Base-by-base conservation (phyloP, 495 filamentous ascomycete species). In the Penicillium simplicissimum region DNA sequence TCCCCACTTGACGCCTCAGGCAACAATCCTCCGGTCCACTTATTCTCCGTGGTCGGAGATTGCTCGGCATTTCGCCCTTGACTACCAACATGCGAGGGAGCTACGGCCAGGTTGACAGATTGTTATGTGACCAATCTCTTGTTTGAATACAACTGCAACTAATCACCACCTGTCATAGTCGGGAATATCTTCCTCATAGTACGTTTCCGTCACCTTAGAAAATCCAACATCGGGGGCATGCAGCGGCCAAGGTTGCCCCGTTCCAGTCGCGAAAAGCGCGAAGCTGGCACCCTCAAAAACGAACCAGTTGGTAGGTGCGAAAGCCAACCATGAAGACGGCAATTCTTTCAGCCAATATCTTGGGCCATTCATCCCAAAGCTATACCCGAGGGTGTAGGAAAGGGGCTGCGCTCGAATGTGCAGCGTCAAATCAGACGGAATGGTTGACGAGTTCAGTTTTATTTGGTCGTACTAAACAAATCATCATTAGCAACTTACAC, bases 271-370 rank as follows among this genome's bases (percentile, higher is more conserved):
- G 19, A 25, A 28, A 15, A 48, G 23, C 25, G 45, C 21, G 28
- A 48, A 48, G 15, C 45, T 28, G 21, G 45, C 45, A 48, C 45
- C 45, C 23, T 48, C 45, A 48, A 48, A 48, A 28, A 48, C 23
- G 13, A 23, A 48, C 45, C 45, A 48, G 13, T 48, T 28, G 21
- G 45, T 15, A 13, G 21, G 23, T 28, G 21, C 45, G 23, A 28
- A 48, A 15, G 21, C 23, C 25, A 48, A 28, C 45, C 45, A 48
- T 7, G 45, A 48, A 4, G 45, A 48, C 13, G 45, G 13, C 10
- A 48, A 4, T 13, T 48, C 21, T 48, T 48, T 25, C 23, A 48
- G 21, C 19, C 45, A 48, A 48, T 48, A 2, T 6, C 13, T 48
- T 28, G 45, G 25, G 13, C 21, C 19, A 15, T 48, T 15, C 21